Evolutionary conservation across 1,139 yeast genomes (phyloP), one percentile per base, ranked within the genome.

Genomic region (Hansenula anomala): DNA sequence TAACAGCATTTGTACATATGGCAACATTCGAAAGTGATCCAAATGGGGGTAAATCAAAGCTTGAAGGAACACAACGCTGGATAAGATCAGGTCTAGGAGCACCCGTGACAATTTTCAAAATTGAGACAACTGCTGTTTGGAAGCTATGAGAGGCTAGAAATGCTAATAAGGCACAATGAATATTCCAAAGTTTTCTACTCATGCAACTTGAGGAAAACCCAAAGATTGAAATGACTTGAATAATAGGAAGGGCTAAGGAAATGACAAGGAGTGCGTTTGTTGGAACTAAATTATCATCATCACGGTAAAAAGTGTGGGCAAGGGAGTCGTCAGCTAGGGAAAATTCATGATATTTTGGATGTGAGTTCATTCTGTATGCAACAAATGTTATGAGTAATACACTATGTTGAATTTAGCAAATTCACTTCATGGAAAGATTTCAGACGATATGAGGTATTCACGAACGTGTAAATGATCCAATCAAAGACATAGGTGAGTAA

Each of bases 11-110:
- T 0, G 59, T 47, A 47, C 79, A 73, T 4, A 66, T 47, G 0
- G 54, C 59, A n/a, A 67, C 63, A 14, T 63, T 62, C 7, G 63
- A 58, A 32, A 71, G 51, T 0, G 42, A 38, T 13, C 60, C 53
- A 17, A 42, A 41, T 7, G 59, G 51, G 14, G 56, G 37, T n/a
- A 38, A 30, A 27, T 36, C 17, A 13, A 31, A 43, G 3, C 48
- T 38, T 13, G 51, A 44, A 6, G 76, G 77, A 16, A 47, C 44
- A 44, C 78, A 73, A 37, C 79, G 46, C 4, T 61, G 52, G 4
- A 73, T 45, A 44, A 73, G 51, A 51, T 74, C 79, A 0, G 78
- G 79, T 37, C 78, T 51, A 0, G 75, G 74, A 6, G 65, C 45
- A 2, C 75, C 78, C 36, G 71, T 51, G 4, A 63, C 56, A 41